Conservation (phyloP, 2,329 filamentous ascomycete species). For the Eutypa lata region DNA sequence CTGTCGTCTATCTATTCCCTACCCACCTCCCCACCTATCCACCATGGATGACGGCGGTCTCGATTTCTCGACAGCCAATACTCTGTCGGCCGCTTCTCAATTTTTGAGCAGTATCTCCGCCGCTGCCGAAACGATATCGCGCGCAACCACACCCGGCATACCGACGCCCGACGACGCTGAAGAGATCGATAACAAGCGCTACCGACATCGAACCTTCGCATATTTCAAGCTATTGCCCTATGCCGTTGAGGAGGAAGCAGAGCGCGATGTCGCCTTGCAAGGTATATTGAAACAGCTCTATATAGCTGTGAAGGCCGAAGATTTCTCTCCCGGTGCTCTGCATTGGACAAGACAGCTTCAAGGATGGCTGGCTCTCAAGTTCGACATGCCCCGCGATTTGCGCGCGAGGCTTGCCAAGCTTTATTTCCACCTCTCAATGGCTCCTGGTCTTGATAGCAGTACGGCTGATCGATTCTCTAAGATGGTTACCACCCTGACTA, state of each 20-base stretch:
- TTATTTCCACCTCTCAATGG: conserved; percentile 90
- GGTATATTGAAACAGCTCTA: conserved; percentile 94
- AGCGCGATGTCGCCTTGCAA: conserved; percentile 74
- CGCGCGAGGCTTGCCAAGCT: conserved; percentile 81
- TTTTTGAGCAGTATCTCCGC: conserved; percentile 39
- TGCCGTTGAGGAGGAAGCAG: conserved; percentile 72
- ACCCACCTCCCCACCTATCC: neutral
- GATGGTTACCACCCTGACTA: conserved; percentile 95
- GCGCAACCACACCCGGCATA: conserved; percentile 79
- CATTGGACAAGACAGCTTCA: conserved; percentile 97
- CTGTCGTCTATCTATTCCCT: neutral
- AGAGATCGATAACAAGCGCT: conserved; percentile 55
- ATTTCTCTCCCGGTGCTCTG: conserved; percentile 88
- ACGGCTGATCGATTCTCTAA: conserved; percentile 88
- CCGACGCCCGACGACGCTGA: conserved; percentile 48
- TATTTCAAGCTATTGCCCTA: conserved; percentile 93
- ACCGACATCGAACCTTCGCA: conserved; percentile 86
- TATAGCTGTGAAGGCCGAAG: conserved; percentile 84
- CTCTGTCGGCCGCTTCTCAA: conserved; percentile 34
- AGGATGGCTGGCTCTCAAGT: conserved; percentile 94
- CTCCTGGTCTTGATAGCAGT: conserved; percentile 79
- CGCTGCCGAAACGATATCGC: conserved; percentile 69
- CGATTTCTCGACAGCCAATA: conserved; percentile 34
- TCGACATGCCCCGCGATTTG: conserved; percentile 85
- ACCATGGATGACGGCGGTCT: conserved; percentile 34